Base-by-base conservation (phyloP, 2,329 filamentous ascomycete species). In the Fusarium stilboides region DNA sequence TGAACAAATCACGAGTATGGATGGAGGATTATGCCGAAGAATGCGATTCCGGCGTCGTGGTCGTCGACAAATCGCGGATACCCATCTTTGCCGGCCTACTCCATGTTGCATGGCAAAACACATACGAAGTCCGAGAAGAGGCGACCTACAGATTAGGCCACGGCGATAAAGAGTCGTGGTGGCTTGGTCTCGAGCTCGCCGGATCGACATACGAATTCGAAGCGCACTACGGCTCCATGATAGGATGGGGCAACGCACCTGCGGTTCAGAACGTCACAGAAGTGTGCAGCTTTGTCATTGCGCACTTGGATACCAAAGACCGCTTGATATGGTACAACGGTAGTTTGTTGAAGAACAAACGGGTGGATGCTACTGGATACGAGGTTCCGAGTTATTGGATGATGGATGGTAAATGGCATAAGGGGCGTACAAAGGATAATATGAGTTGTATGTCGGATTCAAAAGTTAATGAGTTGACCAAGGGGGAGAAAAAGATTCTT, bases 91-190 rank as follows among this genome's bases (percentile, higher is more conserved):
- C 78, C 15, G 81, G 79, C 0, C 57, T 84, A 4, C 68, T 84
- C 5, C 82, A 83, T 57, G 73, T 76, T 0, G 78, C 75, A 10
- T 84, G 82, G 82, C 81, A 83, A 63, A 84, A 84, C 64, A 78
- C 76, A 1, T 70, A 75, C 26, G 71, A 68, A 0, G 80, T 83
- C 2, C 78, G 81, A 6, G 76, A 81, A 4, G 72, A 79, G 20
- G 74, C 78, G 8, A 81, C 81, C 4, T 83, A 82, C 63, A 71
- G 72, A 26, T 61, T 81, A 20, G 78, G 74, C 2, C 78, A 83
- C 47, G 81, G 82, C 3, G 82, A 84, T 43, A 84, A 84, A 56
- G 82, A 84, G 68, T 80, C 76, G 5, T 84, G 77, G 76, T 84
- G 81, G 82, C 68, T 84, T 19, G 80, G 80, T 0, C 70, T 82